These are phyloP conservation scores for Vitis hybrid DNA, from an alignment of 177 flowering plant species.

Conservation along the genomic window DNA sequence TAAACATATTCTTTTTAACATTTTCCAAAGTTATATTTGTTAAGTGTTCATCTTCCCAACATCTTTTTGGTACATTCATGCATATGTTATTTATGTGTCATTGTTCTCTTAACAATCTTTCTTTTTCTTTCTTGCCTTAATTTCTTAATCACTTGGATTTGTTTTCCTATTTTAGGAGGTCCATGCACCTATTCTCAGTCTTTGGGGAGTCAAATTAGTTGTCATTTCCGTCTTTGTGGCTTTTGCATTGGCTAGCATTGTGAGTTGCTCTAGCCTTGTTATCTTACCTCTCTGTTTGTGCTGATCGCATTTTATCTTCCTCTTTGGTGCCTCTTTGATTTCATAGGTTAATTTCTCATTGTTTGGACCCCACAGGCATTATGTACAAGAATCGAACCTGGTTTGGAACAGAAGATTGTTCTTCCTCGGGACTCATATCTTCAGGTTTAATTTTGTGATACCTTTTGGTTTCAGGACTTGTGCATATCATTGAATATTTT, in stretches of 20 bases:
- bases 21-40: neutral
- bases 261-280: slow-evolving; percentile 43
- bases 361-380: slow-evolving; percentile 62
- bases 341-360: slow-evolving; percentile 6
- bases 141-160: slow-evolving; percentile 6
- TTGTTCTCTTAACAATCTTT: neutral
- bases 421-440: slow-evolving; percentile 99
- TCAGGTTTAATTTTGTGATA: slow-evolving; percentile 55
- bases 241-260: slow-evolving; percentile 84
- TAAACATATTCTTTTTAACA: neutral
- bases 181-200: slow-evolving; percentile 84
- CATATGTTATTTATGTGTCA: neutral
- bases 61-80: neutral
- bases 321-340: slow-evolving; percentile 1
- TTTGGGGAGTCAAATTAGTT: slow-evolving; percentile 79
- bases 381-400: slow-evolving; percentile 87
- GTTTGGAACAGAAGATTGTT: slow-evolving; percentile 91
- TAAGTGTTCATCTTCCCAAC: neutral
- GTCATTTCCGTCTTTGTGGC: slow-evolving; percentile 75
- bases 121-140: slow-evolving; percentile 1
- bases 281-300: neutral
- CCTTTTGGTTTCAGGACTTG: neutral
- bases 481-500: neutral
- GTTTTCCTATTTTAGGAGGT: slow-evolving; percentile 55
- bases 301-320: neutral